phyloP scores from a whole-genome alignment of 2,329 filamentous ascomycete genomes.

The Penicillium fuscoglaucum region DNA sequence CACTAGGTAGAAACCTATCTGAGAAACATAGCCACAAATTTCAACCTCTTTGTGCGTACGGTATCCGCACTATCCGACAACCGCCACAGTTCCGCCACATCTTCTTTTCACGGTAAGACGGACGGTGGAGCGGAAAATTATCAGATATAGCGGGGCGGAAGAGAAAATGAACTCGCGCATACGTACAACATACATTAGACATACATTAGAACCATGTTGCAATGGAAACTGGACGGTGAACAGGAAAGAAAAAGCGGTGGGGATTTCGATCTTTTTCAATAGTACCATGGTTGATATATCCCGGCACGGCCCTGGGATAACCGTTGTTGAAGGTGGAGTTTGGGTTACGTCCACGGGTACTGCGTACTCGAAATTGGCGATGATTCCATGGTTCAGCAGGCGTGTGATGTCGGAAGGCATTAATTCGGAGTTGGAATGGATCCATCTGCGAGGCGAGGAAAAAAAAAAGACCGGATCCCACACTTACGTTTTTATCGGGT shows the following conservation, averaged over 20 bases:
- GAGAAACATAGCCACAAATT: not conserved
- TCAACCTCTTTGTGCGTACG: constrained; percentile 15
- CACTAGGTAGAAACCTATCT: not conserved
- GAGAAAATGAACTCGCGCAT: not conserved
- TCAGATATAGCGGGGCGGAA: constrained; percentile 20
- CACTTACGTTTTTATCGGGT: constrained; percentile 1
- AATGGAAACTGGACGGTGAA: not conserved
- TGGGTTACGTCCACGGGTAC: constrained; percentile 8
- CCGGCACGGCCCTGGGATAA: constrained; percentile 27
- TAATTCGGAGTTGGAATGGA: constrained; percentile 11
- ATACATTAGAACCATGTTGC: not conserved
- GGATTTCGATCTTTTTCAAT: not conserved
- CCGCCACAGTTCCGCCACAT: constrained; percentile 13
- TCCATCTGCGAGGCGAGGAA: constrained; percentile 8
- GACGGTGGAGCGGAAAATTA: constrained; percentile 23
- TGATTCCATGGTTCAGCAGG: constrained; percentile 22
- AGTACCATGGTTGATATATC: constrained; percentile 22
- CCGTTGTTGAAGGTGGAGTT: constrained; percentile 26
- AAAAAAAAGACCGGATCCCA: constrained; percentile 9
- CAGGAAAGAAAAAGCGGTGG: constrained; percentile 7
- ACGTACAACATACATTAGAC: not conserved
- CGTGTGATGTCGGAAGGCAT: constrained; percentile 9
- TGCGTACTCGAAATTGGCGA: not conserved
- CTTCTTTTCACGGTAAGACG: constrained; percentile 14
- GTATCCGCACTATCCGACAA: constrained; percentile 24